Evolutionary conservation across 2,329 filamentous ascomycete species (phyloP), one percentile per base, ranked within the genome.

Genomic region (Nemania sp.): DNA sequence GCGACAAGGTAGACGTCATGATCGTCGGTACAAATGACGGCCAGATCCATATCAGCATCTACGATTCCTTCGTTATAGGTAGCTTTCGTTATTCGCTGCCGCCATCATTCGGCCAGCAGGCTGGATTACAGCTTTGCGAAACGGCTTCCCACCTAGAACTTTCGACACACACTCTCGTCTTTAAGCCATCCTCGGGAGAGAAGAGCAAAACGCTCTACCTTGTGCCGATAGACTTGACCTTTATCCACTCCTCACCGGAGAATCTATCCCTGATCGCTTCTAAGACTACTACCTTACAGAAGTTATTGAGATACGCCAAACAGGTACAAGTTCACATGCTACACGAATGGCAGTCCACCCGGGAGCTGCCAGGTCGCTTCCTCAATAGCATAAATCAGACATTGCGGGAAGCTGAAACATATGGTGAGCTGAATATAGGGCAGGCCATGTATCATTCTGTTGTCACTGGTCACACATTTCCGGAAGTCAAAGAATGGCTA

Each of bases 281-380:
- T 14, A 96, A 95, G 65, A 88, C 91, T 4, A 95, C 92, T 0
- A 89, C 90, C 37, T 73, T 97, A 14, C 90, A 96, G 64, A 96
- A 94, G 60, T 72, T 97, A 11, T 75, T 97, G 6, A 81, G 91
- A 43, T 97, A 99, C 67, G 80, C 96, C 39, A 85, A 84, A 51
- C 90, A 96, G 68, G 86, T 89, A 0, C 84, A 94, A 58, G 78
- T 83, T 28, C 89, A 93, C 60, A 89, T 97, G 75, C 77, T 86
- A 20, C 80, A 85, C 3, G 92, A 96, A 68, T 96, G 90, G 83
- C 89, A 89, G 64, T 88, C 89, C 30, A 86, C 90, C 1, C 83
- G 90, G 57, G 89, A 95, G 52, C 77, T 97, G 6, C 90, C 91
- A 0, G 78, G 76, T 11, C 83, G 85, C n/a, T 96, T 95, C 68